phyloP scores from a whole-genome alignment of 1,139 yeast species.

The Schwanniomyces etchellsii region DNA sequence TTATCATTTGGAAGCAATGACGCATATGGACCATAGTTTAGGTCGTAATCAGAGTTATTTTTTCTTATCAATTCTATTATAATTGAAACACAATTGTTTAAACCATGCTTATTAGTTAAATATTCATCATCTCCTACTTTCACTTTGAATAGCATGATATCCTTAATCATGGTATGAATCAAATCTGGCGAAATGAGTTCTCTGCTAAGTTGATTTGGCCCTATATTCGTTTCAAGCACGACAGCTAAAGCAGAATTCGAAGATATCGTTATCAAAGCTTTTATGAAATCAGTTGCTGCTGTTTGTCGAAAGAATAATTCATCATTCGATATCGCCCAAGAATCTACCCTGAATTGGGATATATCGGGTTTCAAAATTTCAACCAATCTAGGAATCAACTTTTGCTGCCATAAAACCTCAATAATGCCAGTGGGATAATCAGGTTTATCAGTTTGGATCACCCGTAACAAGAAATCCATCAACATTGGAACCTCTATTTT shows the following conservation, averaged over 20 bases:
- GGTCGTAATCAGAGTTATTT: conserved; percentile 44
- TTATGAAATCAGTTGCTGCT: conserved; percentile 91
- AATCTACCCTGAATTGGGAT: conserved; percentile 21
- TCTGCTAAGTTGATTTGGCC: conserved; percentile 41
- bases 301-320: conserved; percentile 64
- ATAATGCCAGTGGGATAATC: conserved; percentile 61
- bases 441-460: conserved; percentile 61
- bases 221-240: conserved; percentile 43
- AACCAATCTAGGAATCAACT: conserved; percentile 46
- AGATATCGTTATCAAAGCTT: conserved; percentile 88
- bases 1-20: conserved; percentile 21
- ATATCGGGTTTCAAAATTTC: conserved; percentile 44
- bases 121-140: conserved; percentile 11
- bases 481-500: conserved; percentile 57
- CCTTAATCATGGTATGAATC: conserved; percentile 32
- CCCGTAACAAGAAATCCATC: conserved; percentile 50
- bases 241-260: conserved; percentile 56
- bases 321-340: conserved; percentile 23
- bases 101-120: conserved; percentile 38
- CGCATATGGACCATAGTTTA: conserved; percentile 39
- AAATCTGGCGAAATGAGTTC: conserved; percentile 38
- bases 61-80: conserved; percentile 43
- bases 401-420: conserved; percentile 46
- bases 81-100: conserved; percentile 42
- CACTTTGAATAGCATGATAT: conserved; percentile 30